Evolutionary conservation across 2,329 filamentous ascomycete genomes (phyloP).

Genomic region (Alternaria infectoria): DNA sequence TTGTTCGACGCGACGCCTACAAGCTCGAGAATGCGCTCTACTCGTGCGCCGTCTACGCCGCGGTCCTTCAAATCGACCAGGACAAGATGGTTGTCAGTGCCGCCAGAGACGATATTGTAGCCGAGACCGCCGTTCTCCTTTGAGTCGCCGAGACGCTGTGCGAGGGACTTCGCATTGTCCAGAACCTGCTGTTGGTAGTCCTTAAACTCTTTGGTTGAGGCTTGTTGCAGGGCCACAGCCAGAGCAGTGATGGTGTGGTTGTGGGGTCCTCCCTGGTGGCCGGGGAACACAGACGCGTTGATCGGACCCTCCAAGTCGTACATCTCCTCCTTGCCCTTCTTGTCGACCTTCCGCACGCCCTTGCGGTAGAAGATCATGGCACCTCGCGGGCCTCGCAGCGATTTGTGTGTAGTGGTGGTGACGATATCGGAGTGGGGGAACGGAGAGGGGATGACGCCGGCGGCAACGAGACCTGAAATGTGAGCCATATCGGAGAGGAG

Average conservation of each 20-base stretch:
- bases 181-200: slow-evolving; percentile 92
- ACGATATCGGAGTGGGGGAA: slow-evolving; percentile 95
- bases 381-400: slow-evolving; percentile 92
- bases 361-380: slow-evolving; percentile 99
- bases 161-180: slow-evolving; percentile 89
- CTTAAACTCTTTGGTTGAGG: slow-evolving; percentile 87
- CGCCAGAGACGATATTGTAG: slow-evolving; percentile 93
- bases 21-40: slow-evolving; percentile 94
- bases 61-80: slow-evolving; percentile 90
- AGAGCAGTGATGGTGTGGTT: slow-evolving; percentile 99
- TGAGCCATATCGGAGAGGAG: slow-evolving; percentile 98
- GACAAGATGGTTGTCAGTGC: slow-evolving; percentile 98
- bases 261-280: slow-evolving; percentile 97
- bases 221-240: slow-evolving; percentile 93
- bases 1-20: slow-evolving; percentile 99
- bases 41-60: slow-evolving; percentile 87
- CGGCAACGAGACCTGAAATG: slow-evolving; percentile 94
- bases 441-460: slow-evolving; percentile 89
- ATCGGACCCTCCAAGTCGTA: slow-evolving; percentile 96
- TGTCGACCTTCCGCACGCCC: slow-evolving; percentile 86
- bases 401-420: slow-evolving; percentile 99
- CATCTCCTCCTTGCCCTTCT: slow-evolving; percentile 89
- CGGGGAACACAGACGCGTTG: slow-evolving; percentile 99
- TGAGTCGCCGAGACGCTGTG: slow-evolving; percentile 72
- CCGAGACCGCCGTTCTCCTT: slow-evolving; percentile 73